Percentiles rank a stretch among this genome's conserved stretches.
Conservation (phyloP, 176 grass and related monocot species). For the Echinochloa phyllopogon region DNA sequence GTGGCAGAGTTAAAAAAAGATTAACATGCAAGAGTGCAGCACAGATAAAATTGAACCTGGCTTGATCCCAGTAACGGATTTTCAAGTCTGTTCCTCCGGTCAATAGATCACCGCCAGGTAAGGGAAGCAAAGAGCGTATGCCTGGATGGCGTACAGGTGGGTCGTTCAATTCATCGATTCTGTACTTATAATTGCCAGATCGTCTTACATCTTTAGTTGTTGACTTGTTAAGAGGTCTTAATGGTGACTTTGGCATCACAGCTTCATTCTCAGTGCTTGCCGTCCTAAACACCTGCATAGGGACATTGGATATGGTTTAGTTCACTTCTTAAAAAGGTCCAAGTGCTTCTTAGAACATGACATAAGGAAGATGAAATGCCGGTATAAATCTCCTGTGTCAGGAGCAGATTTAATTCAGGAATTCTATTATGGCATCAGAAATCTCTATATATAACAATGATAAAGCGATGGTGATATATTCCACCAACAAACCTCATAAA, state of each 20-base stretch:
- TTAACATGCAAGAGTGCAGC: slow-evolving; percentile 2
- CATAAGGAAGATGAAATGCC: not conserved
- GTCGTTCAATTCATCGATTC: slow-evolving; percentile 87
- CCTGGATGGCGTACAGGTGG: slow-evolving; percentile 71
- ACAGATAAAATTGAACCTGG: slow-evolving; percentile 61
- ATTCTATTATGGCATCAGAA: not conserved
- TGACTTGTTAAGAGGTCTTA: slow-evolving; percentile 62
- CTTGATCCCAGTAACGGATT: slow-evolving; percentile 97
- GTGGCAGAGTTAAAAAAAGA: not conserved
- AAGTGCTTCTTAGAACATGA: slow-evolving; percentile 10
- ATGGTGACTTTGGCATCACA: slow-evolving; percentile 56
- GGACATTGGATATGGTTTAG: not conserved
- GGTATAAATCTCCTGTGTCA: not conserved
- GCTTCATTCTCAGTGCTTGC: slow-evolving; percentile 74
- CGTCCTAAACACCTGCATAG: slow-evolving; percentile 80
- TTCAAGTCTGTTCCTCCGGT: slow-evolving; percentile 88
- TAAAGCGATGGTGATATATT: not conserved
- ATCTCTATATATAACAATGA: not conserved
- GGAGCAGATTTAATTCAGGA: slow-evolving; percentile 28
- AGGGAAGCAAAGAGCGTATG: slow-evolving; percentile 87
- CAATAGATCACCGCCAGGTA: slow-evolving; percentile 82
- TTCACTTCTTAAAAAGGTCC: not conserved
- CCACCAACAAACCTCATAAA: slow-evolving; percentile 22
- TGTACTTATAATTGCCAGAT: slow-evolving; percentile 73
- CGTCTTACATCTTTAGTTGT: slow-evolving; percentile 62